Evolutionary conservation across 805 yeast genomes (phyloP).

Genomic region (Debaryomyces maramus): DNA sequence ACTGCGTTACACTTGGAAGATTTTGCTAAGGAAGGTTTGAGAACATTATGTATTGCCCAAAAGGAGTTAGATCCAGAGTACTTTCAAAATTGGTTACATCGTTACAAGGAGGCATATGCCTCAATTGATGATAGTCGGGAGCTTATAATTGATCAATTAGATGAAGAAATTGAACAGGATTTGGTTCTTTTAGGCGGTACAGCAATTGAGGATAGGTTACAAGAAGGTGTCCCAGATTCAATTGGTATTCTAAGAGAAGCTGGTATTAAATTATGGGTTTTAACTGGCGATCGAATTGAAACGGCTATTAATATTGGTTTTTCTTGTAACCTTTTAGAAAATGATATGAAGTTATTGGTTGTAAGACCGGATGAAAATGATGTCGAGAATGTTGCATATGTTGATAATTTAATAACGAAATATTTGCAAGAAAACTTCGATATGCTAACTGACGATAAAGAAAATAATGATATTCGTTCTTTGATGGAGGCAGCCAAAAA

Average conservation of each 20-base stretch:
- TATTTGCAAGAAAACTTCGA: slow-evolving; percentile 51
- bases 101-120: slow-evolving; percentile 59
- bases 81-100: slow-evolving; percentile 55
- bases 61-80: slow-evolving; percentile 45
- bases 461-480: slow-evolving; percentile 26
- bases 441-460: slow-evolving; percentile 31
- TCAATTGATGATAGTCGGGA: slow-evolving; percentile 60
- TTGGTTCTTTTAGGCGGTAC: slow-evolving; percentile 70
- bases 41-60: slow-evolving; percentile 73
- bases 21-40: slow-evolving; percentile 73
- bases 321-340: slow-evolving; percentile 68
- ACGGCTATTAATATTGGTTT: slow-evolving; percentile 84
- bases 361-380: slow-evolving; percentile 61
- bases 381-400: slow-evolving; percentile 38
- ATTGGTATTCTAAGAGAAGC: slow-evolving; percentile 66
- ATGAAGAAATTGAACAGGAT: slow-evolving; percentile 59
- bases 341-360: slow-evolving; percentile 66
- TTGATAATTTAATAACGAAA: slow-evolving; percentile 43
- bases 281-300: slow-evolving; percentile 81
- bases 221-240: slow-evolving; percentile 75
- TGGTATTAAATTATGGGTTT: slow-evolving; percentile 80
- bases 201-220: slow-evolving; percentile 78
- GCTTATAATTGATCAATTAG: slow-evolving; percentile 49
- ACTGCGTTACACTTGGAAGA: slow-evolving; percentile 67
- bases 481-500: slow-evolving; percentile 50